phyloP scores from a whole-genome alignment of 148 eudicot species.

The Persicaria maculosa region DNA sequence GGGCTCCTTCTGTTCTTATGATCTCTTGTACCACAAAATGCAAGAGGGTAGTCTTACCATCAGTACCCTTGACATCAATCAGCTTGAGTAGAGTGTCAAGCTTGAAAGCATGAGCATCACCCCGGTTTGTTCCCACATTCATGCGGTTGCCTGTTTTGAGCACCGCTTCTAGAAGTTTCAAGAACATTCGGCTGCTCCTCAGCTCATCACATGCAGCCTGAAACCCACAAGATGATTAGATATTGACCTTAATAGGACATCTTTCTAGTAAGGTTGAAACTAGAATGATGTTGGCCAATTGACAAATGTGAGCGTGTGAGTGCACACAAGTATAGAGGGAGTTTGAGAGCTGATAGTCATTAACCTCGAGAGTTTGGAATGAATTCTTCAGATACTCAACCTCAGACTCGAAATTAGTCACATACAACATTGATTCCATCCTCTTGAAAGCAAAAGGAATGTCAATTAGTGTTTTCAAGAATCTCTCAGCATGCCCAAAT shows the following conservation, averaged over 20 bases:
- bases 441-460: conserved; percentile 89
- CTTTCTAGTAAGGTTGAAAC: background rate
- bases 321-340: too few relatives aligned
- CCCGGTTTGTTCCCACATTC: conserved; percentile 94
- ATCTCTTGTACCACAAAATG: conserved; percentile 98
- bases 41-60: conserved; percentile 89
- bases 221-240: background rate
- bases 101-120: conserved; percentile 95
- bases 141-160: conserved; percentile 94
- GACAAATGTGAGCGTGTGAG: too few relatives aligned
- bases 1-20: conserved; percentile 72
- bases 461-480: conserved; percentile 77
- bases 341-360: too few relatives aligned
- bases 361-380: conserved; percentile 87
- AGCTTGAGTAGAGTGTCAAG: conserved; percentile 95
- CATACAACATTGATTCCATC: conserved; percentile 75
- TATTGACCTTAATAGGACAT: background rate
- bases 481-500: conserved; percentile 93
- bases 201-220: conserved; percentile 94
- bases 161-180: conserved; percentile 92
- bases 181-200: conserved; percentile 80
- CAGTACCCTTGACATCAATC: conserved; percentile 85
- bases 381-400: conserved; percentile 79
- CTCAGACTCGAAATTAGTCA: conserved; percentile 83
- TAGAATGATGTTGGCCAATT: background rate